Percentiles rank a stretch among this genome's conserved stretches.
Conservation (phyloP, 306 rosid genomes). For the Vachellia pachyceras region DNA sequence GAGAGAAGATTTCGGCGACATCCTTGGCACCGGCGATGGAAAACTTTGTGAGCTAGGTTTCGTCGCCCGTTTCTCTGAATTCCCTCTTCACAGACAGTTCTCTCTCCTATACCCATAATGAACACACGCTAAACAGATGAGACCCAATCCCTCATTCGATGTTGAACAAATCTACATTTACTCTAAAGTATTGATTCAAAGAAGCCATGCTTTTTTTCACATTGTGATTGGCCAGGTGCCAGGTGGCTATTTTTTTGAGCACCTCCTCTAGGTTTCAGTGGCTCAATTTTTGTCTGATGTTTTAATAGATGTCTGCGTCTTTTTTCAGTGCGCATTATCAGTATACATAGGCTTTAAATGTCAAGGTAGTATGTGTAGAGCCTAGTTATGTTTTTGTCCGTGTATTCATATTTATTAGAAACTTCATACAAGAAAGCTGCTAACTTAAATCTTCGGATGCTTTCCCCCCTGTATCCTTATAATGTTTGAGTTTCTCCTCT, state of each 20-base stretch:
- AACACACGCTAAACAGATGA: too few relatives aligned
- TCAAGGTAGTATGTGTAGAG: neutral
- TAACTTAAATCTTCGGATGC: neutral
- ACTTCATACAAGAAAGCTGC: neutral
- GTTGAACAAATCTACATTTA: neutral
- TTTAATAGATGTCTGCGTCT: neutral
- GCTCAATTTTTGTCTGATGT: neutral
- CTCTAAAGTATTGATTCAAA: neutral
- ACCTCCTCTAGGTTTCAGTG: neutral
- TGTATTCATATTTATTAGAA: neutral
- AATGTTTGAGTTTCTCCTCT: neutral
- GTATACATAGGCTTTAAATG: neutral
- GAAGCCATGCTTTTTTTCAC: neutral
- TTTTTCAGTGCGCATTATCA: neutral
- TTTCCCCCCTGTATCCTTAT: conserved; percentile 9
- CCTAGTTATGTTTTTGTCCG: neutral
- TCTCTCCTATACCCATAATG: too few relatives aligned
- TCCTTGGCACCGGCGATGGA: too few relatives aligned
- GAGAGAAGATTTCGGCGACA: too few relatives aligned
- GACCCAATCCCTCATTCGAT: too few relatives aligned
- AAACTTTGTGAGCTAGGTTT: too few relatives aligned
- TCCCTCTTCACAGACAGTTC: too few relatives aligned
- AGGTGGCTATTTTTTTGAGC: neutral
- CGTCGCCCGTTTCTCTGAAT: too few relatives aligned
- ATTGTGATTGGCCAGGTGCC: neutral